A percentile compares a stretch with the other conserved stretches of the same genome.
These are phyloP conservation scores for Pichia paraexigua DNA, from an alignment of 805 yeast genomes.

Conservation along the genomic window DNA sequence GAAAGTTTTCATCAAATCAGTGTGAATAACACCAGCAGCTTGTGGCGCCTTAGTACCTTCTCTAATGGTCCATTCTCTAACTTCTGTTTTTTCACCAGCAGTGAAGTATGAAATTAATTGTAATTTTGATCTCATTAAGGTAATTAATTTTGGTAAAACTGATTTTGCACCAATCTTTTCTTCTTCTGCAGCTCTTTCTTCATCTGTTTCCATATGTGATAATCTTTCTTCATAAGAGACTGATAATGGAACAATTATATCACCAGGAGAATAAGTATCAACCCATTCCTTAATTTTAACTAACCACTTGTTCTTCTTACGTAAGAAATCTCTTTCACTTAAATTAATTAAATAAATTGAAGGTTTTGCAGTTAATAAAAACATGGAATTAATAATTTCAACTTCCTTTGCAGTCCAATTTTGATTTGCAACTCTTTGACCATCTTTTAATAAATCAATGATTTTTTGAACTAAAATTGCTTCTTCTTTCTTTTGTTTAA, in stretches of 20 bases:
- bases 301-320: conserved; percentile 44
- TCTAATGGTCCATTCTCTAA: conserved; percentile 83
- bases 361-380: conserved; percentile 83
- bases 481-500: conserved; percentile 56
- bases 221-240: conserved; percentile 89
- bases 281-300: conserved; percentile 58
- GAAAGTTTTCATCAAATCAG: conserved; percentile 75
- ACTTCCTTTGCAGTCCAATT: conserved; percentile 60
- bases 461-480: conserved; percentile 47
- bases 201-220: conserved; percentile 75
- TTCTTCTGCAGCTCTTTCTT: conserved; percentile 29
- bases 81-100: conserved; percentile 71
- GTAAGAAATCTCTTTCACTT: conserved; percentile 57
- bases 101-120: conserved; percentile 79
- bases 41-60: conserved; percentile 72
- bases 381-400: conserved; percentile 58
- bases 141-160: conserved; percentile 56
- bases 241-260: conserved; percentile 84
- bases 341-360: conserved; percentile 70
- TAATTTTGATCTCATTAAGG: conserved; percentile 57
- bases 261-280: conserved; percentile 57
- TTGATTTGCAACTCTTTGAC: conserved; percentile 52
- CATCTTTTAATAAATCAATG: conserved; percentile 57
- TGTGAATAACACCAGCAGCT: conserved; percentile 87
- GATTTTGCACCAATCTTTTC: conserved; percentile 33